These are phyloP conservation scores for Ophiostoma quercus DNA, from an alignment of 2,329 filamentous ascomycete species.

Conservation along the genomic window DNA sequence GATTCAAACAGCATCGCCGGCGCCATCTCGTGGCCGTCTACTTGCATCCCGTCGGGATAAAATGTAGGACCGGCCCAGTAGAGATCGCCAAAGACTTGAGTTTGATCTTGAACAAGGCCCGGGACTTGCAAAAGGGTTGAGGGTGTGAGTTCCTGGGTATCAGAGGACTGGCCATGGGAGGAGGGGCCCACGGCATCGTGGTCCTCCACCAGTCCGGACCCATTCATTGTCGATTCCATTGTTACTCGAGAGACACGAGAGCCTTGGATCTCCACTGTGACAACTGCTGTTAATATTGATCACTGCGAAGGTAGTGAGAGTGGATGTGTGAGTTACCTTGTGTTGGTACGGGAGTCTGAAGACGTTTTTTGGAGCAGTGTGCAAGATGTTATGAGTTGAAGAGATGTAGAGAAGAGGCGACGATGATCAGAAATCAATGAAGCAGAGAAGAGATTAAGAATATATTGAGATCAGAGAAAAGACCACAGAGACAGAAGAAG, in stretches of 20 bases:
- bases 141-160: neutral
- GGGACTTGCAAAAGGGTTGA: no score
- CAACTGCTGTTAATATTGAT: neutral
- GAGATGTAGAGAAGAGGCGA: neutral
- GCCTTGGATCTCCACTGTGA: neutral
- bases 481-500: neutral
- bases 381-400: neutral
- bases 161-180: neutral
- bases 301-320: neutral
- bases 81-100: neutral
- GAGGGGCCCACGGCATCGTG: neutral
- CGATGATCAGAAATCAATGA: neutral
- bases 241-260: slow-evolving; percentile 1
- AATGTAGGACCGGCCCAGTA: neutral
- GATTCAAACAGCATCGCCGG: neutral
- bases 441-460: neutral
- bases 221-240: neutral
- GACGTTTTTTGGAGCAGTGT: neutral
- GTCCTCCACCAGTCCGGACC: neutral
- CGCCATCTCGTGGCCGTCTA: neutral
- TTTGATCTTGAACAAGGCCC: neutral
- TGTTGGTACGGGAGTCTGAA: neutral
- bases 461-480: neutral
- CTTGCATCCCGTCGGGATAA: neutral
- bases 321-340: neutral